Base-by-base conservation (phyloP, 257 asterid genomes). In the Capsicum rhomboideum region DNA sequence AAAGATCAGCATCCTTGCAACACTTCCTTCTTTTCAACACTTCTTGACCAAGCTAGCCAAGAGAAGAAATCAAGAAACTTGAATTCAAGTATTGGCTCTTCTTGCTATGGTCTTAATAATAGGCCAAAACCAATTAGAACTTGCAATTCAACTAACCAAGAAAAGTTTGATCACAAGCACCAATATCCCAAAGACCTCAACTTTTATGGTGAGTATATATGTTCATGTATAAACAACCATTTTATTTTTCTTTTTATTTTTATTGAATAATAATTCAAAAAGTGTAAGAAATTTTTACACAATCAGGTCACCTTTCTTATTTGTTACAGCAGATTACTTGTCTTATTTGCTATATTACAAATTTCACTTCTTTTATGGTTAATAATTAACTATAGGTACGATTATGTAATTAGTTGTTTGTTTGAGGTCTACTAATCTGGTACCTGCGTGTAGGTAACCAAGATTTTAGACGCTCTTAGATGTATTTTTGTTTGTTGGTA, bases 21-120 rank as follows among this genome's bases (percentile, higher is more conserved):
- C 26, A 94, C 97, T 0, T 94, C 98, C 4, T 94, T 92, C 82
- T 94, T 95, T n/a, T 94, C 98, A 0, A 85, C 95, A 1, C 89
- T 94, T 1, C 94, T 94, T 9, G 98, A 93, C 58, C 88, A 82
- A 59, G 93, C 87, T 2, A 88, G 86, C 58, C n/a, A 53, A 53
- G 58, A 53, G 8, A 53, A 53, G 58, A 53, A 53, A 53, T 17
- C 21, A 53, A 53, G 58, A 53, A 53, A 53, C 58, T 53, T 16
- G 2, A 4, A 53, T 59, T 59, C 67, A 59, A 21, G 16, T 59
- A 9, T 11, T 59, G 17, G 34, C 7, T 59, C 67, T 59, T 59
- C 68, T 23, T 21, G 6, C 16, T 21, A 59, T 59, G 68, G 68
- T 59, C 68, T 59, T 59, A 10, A 10, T 59, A 59, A 23, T 59